phyloP scores from a whole-genome alignment of 73 alveolate genomes.

The Diophrys appendiculata region DNA sequence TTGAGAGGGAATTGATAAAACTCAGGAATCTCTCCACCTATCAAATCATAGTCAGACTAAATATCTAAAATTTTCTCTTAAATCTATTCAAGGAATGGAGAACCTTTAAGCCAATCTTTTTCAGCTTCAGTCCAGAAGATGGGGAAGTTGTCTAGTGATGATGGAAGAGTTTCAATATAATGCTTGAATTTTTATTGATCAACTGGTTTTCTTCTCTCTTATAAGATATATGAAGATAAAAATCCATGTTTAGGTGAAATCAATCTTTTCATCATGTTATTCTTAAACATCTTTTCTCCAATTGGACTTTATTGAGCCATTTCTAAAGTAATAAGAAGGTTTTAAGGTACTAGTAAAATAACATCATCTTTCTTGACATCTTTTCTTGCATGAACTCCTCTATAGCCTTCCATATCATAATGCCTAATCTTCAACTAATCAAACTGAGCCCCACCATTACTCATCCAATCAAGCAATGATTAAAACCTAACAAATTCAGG shows the following conservation, averaged over 20 bases:
- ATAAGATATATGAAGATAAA: constrained; percentile 76
- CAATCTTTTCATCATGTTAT: constrained; percentile 59
- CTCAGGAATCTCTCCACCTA: constrained; percentile 68
- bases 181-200: constrained; percentile 71
- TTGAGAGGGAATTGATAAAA: constrained; percentile 66
- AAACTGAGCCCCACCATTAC: constrained; percentile 50
- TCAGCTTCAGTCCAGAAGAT: constrained; percentile 83
- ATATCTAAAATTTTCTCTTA: constrained; percentile 67
- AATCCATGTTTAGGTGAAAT: constrained; percentile 90
- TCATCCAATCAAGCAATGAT: constrained; percentile 54
- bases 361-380: constrained; percentile 68
- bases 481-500: constrained; percentile 27
- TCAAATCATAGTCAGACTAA: constrained; percentile 70
- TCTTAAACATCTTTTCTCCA: constrained; percentile 72
- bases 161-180: constrained; percentile 84
- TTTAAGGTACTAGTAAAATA: constrained; percentile 71
- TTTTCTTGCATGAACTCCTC: constrained; percentile 78
- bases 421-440: constrained; percentile 48
- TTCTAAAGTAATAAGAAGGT: constrained; percentile 81
- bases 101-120: constrained; percentile 77
- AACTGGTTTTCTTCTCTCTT: constrained; percentile 71
- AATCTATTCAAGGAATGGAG: constrained; percentile 74
- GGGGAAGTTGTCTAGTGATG: constrained; percentile 73
- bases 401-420: constrained; percentile 71
- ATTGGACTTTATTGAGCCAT: constrained; percentile 71